Conservation (phyloP, 140 eudicot species). For the Stevia rebaudiana region DNA sequence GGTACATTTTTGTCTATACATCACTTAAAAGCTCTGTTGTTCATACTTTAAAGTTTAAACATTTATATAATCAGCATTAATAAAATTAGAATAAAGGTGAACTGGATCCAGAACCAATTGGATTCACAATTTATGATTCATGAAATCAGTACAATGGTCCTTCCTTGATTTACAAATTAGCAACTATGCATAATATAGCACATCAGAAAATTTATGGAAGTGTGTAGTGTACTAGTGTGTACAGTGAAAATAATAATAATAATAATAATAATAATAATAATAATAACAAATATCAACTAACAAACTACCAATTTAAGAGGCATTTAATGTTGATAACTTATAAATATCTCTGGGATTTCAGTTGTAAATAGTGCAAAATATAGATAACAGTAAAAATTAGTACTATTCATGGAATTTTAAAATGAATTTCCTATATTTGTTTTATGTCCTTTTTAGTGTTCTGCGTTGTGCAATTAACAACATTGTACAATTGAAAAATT, state of each 20-base stretch:
- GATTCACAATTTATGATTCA: neutral
- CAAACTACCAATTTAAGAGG: slow-evolving; percentile 4
- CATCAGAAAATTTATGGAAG: neutral
- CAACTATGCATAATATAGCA: neutral
- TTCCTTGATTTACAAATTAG: neutral
- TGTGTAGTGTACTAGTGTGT: neutral
- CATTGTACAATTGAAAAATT: neutral
- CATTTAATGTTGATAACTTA: neutral
- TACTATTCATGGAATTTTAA: slow-evolving; percentile 5
- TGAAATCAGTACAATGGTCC: neutral
- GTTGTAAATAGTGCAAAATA: slow-evolving; percentile 1
- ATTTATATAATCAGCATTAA: neutral
- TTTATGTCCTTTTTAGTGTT: neutral
- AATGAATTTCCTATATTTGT: slow-evolving; percentile 6
- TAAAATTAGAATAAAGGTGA: neutral
- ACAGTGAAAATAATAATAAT: too few species aligned
- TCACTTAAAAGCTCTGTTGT: neutral
- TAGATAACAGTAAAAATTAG: neutral
- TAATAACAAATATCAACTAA: slow-evolving; percentile 1
- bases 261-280: too few species aligned
- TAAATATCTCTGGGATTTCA: slow-evolving; percentile 3
- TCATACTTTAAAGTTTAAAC: neutral
- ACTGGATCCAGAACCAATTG: neutral
- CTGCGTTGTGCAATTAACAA: neutral
- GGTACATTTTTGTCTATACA: neutral